Evolutionary conservation across 2,329 filamentous ascomycete genomes (phyloP).

Genomic region (Fusarium equiseti): DNA sequence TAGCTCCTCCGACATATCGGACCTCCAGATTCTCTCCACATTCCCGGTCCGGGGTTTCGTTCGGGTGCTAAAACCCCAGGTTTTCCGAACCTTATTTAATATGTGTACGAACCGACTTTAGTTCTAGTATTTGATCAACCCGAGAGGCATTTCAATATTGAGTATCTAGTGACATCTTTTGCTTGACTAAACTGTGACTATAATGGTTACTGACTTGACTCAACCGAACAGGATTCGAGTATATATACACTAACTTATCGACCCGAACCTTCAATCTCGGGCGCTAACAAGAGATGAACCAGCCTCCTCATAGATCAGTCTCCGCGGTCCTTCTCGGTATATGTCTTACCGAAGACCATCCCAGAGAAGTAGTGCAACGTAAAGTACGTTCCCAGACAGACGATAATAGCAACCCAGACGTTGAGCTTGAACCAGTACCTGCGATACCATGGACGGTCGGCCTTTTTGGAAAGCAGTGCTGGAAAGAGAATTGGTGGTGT

Average conservation of each 20-base stretch:
- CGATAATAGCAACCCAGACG: not conserved
- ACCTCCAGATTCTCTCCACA: not conserved
- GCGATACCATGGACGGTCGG: slow-evolving; percentile 7
- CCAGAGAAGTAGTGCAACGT: slow-evolving; percentile 18
- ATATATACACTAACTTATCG: not conserved
- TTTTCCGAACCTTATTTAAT: not conserved
- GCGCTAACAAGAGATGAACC: not conserved
- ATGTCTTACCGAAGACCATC: not conserved
- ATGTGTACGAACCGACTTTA: not conserved
- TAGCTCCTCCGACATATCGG: not conserved
- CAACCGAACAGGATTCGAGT: too few relatives aligned
- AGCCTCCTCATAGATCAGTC: not conserved
- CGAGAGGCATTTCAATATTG: too few relatives aligned
- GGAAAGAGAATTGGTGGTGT: slow-evolving; percentile 3
- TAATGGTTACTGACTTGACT: too few relatives aligned
- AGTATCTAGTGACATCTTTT: too few relatives aligned
- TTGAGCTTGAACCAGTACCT: slow-evolving; percentile 22
- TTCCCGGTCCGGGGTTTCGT: slow-evolving; percentile 21
- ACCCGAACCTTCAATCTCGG: not conserved
- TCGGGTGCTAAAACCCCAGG: not conserved
- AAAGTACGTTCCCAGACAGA: slow-evolving; percentile 2
- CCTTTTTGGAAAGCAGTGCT: not conserved
- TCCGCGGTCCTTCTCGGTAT: not conserved
- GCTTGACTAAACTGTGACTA: too few relatives aligned
- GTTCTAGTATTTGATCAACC: fast-evolving